Evolutionary conservation across 2,329 filamentous ascomycete genomes (phyloP).

Genomic region (Pezicula rhizophila): DNA sequence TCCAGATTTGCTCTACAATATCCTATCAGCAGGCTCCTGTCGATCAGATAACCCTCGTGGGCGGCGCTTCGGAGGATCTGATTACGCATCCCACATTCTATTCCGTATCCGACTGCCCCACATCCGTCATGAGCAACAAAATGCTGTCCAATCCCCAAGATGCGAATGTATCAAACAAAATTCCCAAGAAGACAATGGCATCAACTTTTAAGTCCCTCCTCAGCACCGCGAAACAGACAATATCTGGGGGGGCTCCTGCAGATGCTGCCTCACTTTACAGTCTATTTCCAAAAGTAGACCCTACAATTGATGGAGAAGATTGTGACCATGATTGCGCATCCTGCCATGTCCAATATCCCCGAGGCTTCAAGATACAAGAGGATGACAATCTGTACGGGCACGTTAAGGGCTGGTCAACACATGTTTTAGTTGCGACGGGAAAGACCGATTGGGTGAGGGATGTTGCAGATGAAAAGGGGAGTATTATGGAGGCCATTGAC

Average conservation of each 20-base stretch:
- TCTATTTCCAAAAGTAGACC: constrained; percentile 70
- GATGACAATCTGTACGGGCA: constrained; percentile 76
- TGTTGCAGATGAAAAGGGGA: constrained; percentile 81
- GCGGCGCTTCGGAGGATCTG: not conserved
- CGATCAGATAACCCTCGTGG: not conserved
- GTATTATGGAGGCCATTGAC: constrained; percentile 71
- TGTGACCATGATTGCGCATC: constrained; percentile 81
- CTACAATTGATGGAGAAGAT: constrained; percentile 78
- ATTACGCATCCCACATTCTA: not conserved
- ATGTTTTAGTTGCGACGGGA: constrained; percentile 88
- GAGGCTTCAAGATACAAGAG: constrained; percentile 66
- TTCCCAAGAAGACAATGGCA: constrained; percentile 13
- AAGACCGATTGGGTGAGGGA: constrained; percentile 92
- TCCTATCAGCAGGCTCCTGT: not conserved
- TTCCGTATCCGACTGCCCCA: not conserved
- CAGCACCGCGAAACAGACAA: constrained; percentile 17
- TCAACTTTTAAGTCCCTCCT: constrained; percentile 22
- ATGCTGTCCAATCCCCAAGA: not conserved
- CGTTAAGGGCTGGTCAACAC: constrained; percentile 81
- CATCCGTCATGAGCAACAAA: constrained; percentile 5
- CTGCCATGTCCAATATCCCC: constrained; percentile 74
- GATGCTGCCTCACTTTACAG: constrained; percentile 15
- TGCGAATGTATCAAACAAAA: not conserved
- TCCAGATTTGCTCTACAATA: not conserved
- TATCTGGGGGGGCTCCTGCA: constrained; percentile 18